Evolutionary conservation across 1,284 basidiomycete genomes (phyloP), one percentile per base, ranked within the genome.

Genomic region (Tilletia setariae): DNA sequence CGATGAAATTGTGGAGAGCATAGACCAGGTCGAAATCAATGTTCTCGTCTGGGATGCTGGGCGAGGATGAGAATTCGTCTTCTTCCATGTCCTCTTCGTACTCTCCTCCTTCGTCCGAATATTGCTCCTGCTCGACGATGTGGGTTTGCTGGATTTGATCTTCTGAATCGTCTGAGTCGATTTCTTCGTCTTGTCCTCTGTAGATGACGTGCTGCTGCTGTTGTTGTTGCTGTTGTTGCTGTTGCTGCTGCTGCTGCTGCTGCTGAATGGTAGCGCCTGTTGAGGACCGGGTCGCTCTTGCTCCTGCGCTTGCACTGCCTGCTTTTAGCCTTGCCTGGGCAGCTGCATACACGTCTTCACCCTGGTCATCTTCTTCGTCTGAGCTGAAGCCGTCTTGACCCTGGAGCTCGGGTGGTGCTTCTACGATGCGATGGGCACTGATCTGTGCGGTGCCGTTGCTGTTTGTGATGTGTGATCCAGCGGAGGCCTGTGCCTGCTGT

Each of bases 1-100:
- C 80, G 53, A 81, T 71, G 66, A 82, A 82, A 62, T 80, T 82
- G 71, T 82, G 80, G 30, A 82, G 68, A 21, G 80, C 79, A 67
- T 82, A 82, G n/a, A 82, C 80, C 53, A 82, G 75, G 56, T 82
- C 80, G 66, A 82, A 82, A 74, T 82, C 77, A 74, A 82, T 82
- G 69, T 82, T 81, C 61, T 82, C 80, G 68, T 82, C 80, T 0
- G 80, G 80, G 53, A 82, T 82, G n/a, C 76, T 78, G 1, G 80
- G 80, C 63, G 79, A 80, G 8, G 77, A 79, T 56, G 79, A 81
- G 35, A 82, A 72, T 35, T 82, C 80, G 43, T 78, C 80, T 25
- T 82, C 80, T 42, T 81, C 78, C 46, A 66, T 64, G 25, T 79
- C 77, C n/a, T 74, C 71, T 19, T 75, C 73, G 19, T 78, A 73